These are phyloP conservation scores for Auriculariales sp. DNA, from an alignment of 768 basidiomycete species.

Conservation along the genomic window DNA sequence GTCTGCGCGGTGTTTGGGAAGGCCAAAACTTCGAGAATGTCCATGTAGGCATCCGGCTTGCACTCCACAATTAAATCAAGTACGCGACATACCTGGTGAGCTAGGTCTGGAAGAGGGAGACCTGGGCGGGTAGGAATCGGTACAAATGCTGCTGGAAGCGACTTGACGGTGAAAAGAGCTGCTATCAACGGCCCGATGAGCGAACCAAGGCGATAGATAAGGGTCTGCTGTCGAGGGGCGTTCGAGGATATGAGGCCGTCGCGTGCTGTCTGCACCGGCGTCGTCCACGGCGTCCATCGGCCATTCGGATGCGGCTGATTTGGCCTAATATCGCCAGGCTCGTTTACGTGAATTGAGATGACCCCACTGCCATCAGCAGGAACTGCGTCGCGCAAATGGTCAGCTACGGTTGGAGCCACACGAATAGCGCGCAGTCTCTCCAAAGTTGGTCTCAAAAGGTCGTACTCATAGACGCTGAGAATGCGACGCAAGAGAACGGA, in stretches of 20 bases:
- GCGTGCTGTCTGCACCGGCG: constrained; percentile 4
- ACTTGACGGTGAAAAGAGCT: constrained; percentile 20
- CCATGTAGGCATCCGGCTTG: constrained; percentile 57
- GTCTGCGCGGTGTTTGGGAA: constrained; percentile 43
- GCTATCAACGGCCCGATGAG: constrained; percentile 49
- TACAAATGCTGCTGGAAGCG: not conserved
- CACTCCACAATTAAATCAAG: constrained; percentile 35
- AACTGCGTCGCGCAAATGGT: not conserved
- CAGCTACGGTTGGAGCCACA: constrained; percentile 4
- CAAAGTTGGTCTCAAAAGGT: constrained; percentile 39
- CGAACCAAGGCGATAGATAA: constrained; percentile 46
- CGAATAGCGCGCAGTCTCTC: constrained; percentile 25
- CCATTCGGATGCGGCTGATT: no score
- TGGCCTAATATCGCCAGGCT: constrained; percentile 22
- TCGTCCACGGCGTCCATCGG: constrained; percentile 14
- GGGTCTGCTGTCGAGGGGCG: constrained; percentile 38
- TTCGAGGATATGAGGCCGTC: constrained; percentile 28
- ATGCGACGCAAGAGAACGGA: constrained; percentile 47
- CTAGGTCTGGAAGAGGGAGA: no score
- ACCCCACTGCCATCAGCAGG: constrained; percentile 15
- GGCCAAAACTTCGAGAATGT: constrained; percentile 57
- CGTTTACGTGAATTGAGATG: constrained; percentile 50
- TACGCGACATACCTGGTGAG: constrained; percentile 23
- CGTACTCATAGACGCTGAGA: constrained; percentile 53
- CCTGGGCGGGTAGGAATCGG: no score